Base-by-base conservation (phyloP, 2,329 filamentous ascomycete species). In the Stachybotrys echinatus region DNA sequence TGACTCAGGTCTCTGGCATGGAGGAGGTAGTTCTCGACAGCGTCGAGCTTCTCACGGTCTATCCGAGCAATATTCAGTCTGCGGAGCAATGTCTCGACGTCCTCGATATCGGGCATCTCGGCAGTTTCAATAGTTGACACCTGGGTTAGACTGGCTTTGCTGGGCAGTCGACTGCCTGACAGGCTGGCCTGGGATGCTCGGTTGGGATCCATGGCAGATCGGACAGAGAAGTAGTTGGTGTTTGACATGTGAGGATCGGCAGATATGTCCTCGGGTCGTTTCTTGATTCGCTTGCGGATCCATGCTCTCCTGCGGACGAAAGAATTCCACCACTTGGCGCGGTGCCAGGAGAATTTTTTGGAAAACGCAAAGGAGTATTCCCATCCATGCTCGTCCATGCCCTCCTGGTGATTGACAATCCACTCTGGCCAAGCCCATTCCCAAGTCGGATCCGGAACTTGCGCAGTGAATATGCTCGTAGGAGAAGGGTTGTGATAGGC, bases 371-470 rank as follows among this genome's bases (percentile, higher is more conserved):
- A 91, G 17, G 89, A 94, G 69, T 99, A 99, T 65, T 95, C 87
- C 94, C 94, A 99, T 4, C 94, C 94, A 54, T 92, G 88, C 54
- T 92, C 87, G 61, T 97, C 94, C 37, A 69, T 59, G 52, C 87
- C 86, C 3, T 87, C 81, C 74, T 92, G 89, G 79, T 89, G 73
- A 52, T 81, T 78, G 57, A 87, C 61, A 23, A 72, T 75, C 84
- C 83, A 87, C 47, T 83, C 81, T 2, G 81, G 75, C 81, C 82
- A 86, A 2, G 72, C 83, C 94, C 94, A 99, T 64, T 89, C 84
- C 94, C 94, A 99, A 54, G 86, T 89, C 6, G 94, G 94, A 64
- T 99, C 94, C 0, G 94, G 94, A 2, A 96, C 83, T 66, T 96
- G 92, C 0, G 92, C 91, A 52, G 90, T 96, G 52, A 85, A 81